These are phyloP conservation scores for Ceratocystis lukuohia DNA, from an alignment of 2,329 filamentous ascomycete genomes.

Conservation along the genomic window DNA sequence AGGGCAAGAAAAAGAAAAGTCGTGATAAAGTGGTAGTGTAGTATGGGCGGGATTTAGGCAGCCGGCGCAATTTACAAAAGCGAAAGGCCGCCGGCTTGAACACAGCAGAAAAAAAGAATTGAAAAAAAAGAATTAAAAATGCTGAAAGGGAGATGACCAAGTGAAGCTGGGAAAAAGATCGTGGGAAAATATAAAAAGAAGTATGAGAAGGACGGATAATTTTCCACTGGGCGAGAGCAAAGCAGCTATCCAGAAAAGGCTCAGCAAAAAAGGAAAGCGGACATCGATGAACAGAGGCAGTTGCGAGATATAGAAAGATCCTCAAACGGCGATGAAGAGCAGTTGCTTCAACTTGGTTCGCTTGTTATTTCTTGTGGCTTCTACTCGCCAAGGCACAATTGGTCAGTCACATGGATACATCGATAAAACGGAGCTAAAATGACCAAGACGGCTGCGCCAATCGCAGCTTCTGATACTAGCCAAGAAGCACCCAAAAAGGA, in stretches of 20 bases:
- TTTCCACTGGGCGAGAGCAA: not conserved
- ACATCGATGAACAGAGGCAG: not conserved
- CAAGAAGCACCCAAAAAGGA: slow-evolving; percentile 9
- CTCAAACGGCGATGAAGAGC: slow-evolving; percentile 11
- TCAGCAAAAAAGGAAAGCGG: not conserved
- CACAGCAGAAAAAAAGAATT: not conserved
- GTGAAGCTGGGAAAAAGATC: not conserved
- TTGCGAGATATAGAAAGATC: slow-evolving; percentile 9
- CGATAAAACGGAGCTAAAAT: slow-evolving; percentile 11
- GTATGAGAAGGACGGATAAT: slow-evolving; percentile 1
- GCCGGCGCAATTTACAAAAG: not conserved
- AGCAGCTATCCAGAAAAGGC: not conserved
- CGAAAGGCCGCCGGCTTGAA: slow-evolving; percentile 8
- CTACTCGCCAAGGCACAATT: not conserved
- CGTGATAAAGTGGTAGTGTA: not conserved
- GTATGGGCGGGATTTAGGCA: not conserved
- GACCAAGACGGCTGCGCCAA: slow-evolving; percentile 8
- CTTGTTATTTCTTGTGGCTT: not conserved
- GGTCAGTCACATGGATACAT: slow-evolving; percentile 6
- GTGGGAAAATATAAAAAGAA: slow-evolving; percentile 9
- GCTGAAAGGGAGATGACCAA: too few species aligned
- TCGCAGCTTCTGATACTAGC: slow-evolving; percentile 1
- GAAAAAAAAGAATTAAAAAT: not conserved
- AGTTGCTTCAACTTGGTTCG: slow-evolving; percentile 7
- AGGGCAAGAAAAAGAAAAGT: slow-evolving; percentile 5